Evolutionary conservation across 768 basidiomycete genomes (phyloP).

Genomic region (Podaxis sp.): DNA sequence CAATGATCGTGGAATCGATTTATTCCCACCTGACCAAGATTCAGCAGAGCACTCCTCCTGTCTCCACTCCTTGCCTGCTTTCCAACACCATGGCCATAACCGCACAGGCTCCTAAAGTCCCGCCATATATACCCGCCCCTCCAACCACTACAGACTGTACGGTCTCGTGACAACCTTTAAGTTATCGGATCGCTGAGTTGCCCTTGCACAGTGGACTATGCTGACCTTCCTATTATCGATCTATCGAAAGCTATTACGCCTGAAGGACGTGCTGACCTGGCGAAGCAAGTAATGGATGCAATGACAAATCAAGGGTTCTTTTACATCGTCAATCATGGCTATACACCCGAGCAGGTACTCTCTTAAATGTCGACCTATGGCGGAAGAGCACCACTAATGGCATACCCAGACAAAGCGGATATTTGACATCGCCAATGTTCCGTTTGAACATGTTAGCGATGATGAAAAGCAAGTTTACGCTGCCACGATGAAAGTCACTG

Average conservation of each 20-base stretch:
- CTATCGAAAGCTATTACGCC: slow-evolving; percentile 34
- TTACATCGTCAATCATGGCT: slow-evolving; percentile 46
- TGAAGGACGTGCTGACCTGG: slow-evolving; percentile 34
- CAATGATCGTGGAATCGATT: not conserved
- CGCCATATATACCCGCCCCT: slow-evolving; percentile 18
- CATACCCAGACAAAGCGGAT: slow-evolving; percentile 37
- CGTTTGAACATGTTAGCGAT: slow-evolving; percentile 34
- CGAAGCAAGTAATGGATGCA: slow-evolving; percentile 38
- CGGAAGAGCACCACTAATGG: not conserved
- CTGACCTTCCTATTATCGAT: slow-evolving; percentile 50
- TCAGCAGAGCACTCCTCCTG: not conserved
- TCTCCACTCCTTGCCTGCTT: not conserved
- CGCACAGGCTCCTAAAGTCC: not conserved
- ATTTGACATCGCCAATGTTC: slow-evolving; percentile 45
- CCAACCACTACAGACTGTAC: slow-evolving; percentile 17
- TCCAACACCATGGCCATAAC: not conserved
- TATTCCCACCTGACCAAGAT: not conserved
- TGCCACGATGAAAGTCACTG: slow-evolving; percentile 34
- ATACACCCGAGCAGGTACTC: slow-evolving; percentile 32
- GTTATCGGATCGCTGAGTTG: not conserved
- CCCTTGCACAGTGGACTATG: slow-evolving; percentile 27
- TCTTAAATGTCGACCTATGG: not conserved
- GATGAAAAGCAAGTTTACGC: slow-evolving; percentile 40
- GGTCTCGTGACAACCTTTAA: not conserved
- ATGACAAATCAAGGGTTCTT: slow-evolving; percentile 43